Evolutionary conservation across 2,329 filamentous ascomycete species (phyloP), one percentile per base, ranked within the genome.

Genomic region (Pseudogymnoascus sp.): DNA sequence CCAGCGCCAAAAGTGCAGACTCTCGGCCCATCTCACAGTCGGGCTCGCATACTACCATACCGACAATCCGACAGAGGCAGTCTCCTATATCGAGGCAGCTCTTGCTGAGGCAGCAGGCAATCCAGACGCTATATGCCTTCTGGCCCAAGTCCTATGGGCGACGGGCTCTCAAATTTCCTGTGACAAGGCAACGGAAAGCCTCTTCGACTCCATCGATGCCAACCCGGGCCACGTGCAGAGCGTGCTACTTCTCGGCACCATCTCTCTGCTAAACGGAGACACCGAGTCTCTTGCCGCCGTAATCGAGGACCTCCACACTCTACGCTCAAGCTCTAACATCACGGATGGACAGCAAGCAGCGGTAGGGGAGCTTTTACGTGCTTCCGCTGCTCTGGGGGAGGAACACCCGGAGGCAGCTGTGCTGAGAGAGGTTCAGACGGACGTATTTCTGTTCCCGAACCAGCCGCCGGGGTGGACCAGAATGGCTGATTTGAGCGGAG

Each of bases 141-240:
- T 98, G 11, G 90, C 93, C 0, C 91, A 98, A 75, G 90, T 98
- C 0, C 82, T 98, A 0, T 99, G 95, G 93, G 93, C 93, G 0
- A 91, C 91, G 67, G 92, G 90, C 7, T 86, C 87, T 0, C 84
- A 88, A 6, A 82, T 87, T 0, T 89, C 93, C 62, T 85, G 88
- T 56, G 85, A 88, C 60, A 86, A 89, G 65, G 93, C 93, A 14
- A 84, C 91, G 3, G 86, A 89, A 61, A 84, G 90, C 66, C 81
- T 99, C 0, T 93, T 96, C 70, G 87, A 87, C 12, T 87, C 89
- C 37, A 87, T 96, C 11, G 90, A 93, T 69, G 82, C 80, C 60
- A 78, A 89, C 60, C 85, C 90, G 0, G 84, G 87, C 1, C 92
- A 98, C 68, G 84, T 96, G 1, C 88, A 88, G 66, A 89, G 91